A percentile compares a stretch with the other conserved stretches of the same genome.
Evolutionary conservation across 1,284 basidiomycete genomes (phyloP).

Genomic region (Mrakiaceae sp.): DNA sequence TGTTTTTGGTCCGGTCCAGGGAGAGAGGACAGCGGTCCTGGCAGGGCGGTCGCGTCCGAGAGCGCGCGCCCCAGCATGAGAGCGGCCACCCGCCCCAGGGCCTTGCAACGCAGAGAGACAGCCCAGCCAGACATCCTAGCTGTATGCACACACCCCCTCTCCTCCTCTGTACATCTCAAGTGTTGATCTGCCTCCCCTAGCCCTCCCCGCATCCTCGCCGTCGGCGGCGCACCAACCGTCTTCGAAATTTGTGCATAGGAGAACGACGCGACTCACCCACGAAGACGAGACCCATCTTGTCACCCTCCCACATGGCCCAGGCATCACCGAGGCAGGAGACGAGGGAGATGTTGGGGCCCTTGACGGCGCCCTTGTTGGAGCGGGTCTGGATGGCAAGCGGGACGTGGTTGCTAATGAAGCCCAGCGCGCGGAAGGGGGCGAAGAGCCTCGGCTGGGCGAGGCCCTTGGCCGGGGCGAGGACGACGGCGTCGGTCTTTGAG

Average conservation of each 20-base stretch:
- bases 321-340: slow-evolving; percentile 79
- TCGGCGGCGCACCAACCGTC: background rate
- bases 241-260: background rate
- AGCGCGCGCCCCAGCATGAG: background rate
- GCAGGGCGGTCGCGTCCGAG: background rate
- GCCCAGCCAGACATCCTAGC: no score
- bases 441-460: slow-evolving; percentile 47
- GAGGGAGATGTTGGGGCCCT: slow-evolving; percentile 67
- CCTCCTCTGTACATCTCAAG: no score
- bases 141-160: no score
- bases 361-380: slow-evolving; percentile 72
- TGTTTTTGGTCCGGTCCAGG: background rate
- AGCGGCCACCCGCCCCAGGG: no score
- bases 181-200: no score
- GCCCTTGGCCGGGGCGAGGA: background rate
- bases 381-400: slow-evolving; percentile 82
- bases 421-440: slow-evolving; percentile 87
- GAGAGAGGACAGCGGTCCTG: no score
- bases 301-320: slow-evolving; percentile 96
- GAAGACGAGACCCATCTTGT: slow-evolving; percentile 82
- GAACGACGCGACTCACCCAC: slow-evolving; percentile 52
- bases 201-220: background rate
- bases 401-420: slow-evolving; percentile 80
- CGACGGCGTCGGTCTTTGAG: slow-evolving; percentile 4
- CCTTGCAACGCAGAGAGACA: no score